Percentiles rank a stretch among this genome's conserved stretches.
phyloP scores from a whole-genome alignment of 139 green algal genomes.

The Chlorella sp. region DNA sequence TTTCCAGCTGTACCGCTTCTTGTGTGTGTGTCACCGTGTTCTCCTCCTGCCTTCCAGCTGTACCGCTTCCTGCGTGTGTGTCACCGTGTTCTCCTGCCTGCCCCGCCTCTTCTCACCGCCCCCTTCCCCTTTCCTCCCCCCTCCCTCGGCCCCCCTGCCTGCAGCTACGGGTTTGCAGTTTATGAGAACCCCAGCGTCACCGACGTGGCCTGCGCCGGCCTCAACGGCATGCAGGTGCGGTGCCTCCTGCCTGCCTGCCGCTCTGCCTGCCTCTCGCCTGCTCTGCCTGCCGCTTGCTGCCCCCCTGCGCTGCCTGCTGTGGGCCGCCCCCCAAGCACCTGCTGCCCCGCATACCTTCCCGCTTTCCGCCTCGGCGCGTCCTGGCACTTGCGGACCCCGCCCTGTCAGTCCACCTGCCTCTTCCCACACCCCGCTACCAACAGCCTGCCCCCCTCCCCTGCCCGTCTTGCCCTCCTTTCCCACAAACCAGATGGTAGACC shows the following conservation, averaged over 20 bases:
- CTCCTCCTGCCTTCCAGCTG: too few species aligned
- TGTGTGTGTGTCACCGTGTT: too few species aligned
- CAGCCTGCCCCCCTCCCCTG: neutral
- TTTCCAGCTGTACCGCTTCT: neutral
- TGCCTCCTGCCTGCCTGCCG: too few species aligned
- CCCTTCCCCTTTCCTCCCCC: neutral
- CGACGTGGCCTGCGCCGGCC: constrained; percentile 86
- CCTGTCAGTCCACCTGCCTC: neutral
- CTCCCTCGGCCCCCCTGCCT: neutral
- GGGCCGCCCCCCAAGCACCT: neutral
- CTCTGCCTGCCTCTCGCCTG: neutral
- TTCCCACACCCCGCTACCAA: neutral
- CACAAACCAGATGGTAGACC: constrained; percentile 96
- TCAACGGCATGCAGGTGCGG: constrained; percentile 87
- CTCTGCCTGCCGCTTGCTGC: neutral
- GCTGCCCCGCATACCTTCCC: neutral
- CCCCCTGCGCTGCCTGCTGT: too few species aligned
- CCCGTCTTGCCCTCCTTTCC: too few species aligned
- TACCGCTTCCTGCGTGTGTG: too few species aligned
- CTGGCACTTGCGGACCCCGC: too few species aligned
- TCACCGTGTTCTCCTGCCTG: too few species aligned
- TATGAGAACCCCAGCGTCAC: constrained; percentile 86
- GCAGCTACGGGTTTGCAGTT: constrained; percentile 95
- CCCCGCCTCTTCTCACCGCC: neutral
- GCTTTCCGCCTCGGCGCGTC: neutral